Evolutionary conservation across 805 yeast genomes (phyloP), one percentile per base, ranked within the genome.

Genomic region (Zygosaccharomyces siamensis): DNA sequence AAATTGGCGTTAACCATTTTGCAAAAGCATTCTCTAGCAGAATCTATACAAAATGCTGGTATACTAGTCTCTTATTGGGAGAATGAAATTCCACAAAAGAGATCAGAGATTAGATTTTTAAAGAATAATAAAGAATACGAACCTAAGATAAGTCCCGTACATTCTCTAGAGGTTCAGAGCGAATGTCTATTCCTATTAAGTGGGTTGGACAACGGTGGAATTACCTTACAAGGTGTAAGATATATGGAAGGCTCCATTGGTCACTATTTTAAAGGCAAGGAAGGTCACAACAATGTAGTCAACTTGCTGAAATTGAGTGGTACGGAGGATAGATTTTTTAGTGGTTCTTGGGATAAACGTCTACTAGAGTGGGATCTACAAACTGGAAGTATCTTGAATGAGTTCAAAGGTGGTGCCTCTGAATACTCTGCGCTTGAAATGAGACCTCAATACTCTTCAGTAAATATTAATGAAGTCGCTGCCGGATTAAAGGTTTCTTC

Each of bases 331-430:
- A 68, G 71, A 39, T 83, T 89, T 42, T 57, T 92, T 16, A 83
- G 93, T 45, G 97, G 96, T 0, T 77, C 89, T 14, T 93, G 98
- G 99, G 99, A 93, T 69, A 84, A 80, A 66, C 72, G 77, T 18
- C 76, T 92, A 1, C 65, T 81, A 5, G 79, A 83, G 54, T 92
- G 97, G 96, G 99, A 93, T 67, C 72, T 93, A 51, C 77, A 87
- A 55, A 77, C 84, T 0, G 97, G 97, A 1, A 66, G 71, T 14
- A 63, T 72, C 7, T 60, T 73, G 2, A 74, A 74, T 10, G 64
- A 74, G 24, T 88, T 74, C 60, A 58, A 65, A 2, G 83, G 81
- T 1, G 73, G 82, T 28, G 72, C 86, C 0, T 93, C 97, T 2
- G 97, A 93, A 63, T 72, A 92, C 2, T 83, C 95, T 2, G 76